phyloP scores from a whole-genome alignment of 2,329 filamentous ascomycete species.

The Aspergillus sp. region DNA sequence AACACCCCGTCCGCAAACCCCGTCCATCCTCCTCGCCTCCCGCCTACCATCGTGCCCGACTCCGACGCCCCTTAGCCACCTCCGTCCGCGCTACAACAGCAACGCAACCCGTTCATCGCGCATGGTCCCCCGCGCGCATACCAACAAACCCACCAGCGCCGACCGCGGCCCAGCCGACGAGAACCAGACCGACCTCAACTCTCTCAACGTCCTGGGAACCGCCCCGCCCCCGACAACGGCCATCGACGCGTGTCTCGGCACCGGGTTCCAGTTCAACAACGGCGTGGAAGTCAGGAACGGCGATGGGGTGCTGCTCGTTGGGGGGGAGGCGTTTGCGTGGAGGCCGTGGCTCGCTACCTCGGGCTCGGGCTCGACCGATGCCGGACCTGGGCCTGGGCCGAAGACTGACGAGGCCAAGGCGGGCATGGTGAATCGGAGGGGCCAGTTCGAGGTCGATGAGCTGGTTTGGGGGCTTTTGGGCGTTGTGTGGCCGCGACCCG shows the following conservation, averaged over 20 bases:
- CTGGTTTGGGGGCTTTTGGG: constrained; percentile 67
- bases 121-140: constrained; percentile 23
- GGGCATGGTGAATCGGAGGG: constrained; percentile 60
- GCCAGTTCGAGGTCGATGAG: constrained; percentile 67
- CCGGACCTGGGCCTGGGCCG: too few species aligned
- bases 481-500: constrained; percentile 78
- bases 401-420: constrained; percentile 28
- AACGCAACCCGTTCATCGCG: constrained; percentile 18
- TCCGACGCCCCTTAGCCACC: too few species aligned
- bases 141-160: constrained; percentile 33
- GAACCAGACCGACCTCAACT: constrained; percentile 62
- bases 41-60: too few species aligned
- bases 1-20: too few species aligned
- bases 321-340: constrained; percentile 84
- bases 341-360: too few species aligned
- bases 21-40: too few species aligned
- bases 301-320: constrained; percentile 66
- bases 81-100: constrained; percentile 17
- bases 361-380: too few species aligned
- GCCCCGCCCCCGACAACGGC: constrained; percentile 69
- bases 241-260: constrained; percentile 69
- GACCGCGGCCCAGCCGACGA: constrained; percentile 55
- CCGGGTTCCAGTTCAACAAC: constrained; percentile 81
- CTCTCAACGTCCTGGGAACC: constrained; percentile 69
- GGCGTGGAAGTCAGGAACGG: constrained; percentile 61